Evolutionary conservation across 441 rosid species (phyloP), one percentile per base, ranked within the genome.

Genomic region (Populus tomentosa): DNA sequence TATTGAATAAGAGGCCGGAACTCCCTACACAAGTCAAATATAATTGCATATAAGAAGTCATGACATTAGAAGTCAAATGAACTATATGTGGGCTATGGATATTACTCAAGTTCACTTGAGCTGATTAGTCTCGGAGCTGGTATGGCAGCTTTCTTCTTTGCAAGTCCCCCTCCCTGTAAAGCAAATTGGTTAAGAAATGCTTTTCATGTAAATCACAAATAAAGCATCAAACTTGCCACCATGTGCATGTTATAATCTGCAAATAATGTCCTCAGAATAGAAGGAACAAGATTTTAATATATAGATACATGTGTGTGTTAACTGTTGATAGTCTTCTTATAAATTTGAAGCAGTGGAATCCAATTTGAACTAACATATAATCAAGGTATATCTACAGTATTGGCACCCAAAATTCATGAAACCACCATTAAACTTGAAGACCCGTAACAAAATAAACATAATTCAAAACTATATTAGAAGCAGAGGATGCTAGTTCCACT

Each of bases 111-210:
- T 88, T 95, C 98, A 82, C 87, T 90, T 73, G 97, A 83, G 79
- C 87, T 90, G 81, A 95, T 91, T 86, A 95, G 84, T 92, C 90
- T 94, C n/a, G 97, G 97, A 69, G 97, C 94, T 70, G 92, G 90
- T 67, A 78, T 78, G 20, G 85, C 86, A 83, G 85, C 74, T 80
- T 86, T 91, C 83, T 87, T 91, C 28, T 68, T 40, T 68, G 89
- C 59, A 79, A 82, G 82, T 75, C 98, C 98, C 66, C 92, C 97
- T 84, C 99, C 97, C 99, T 95, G 83, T 72, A 65, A 76, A 72
- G 61, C 61, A 53, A 18, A 53, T 53, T 18, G 21, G 8, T 53
- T 53, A 53, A 2, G 61, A 16, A 53, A 16, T 16, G 21, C 61
- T 53, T 53, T 6, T 53, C 61, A 53, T 0, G n/a, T 18, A 53